These are phyloP conservation scores for Chrysophaeum taylorii DNA, from an alignment of 352 stramenopile species.

Conservation along the genomic window DNA sequence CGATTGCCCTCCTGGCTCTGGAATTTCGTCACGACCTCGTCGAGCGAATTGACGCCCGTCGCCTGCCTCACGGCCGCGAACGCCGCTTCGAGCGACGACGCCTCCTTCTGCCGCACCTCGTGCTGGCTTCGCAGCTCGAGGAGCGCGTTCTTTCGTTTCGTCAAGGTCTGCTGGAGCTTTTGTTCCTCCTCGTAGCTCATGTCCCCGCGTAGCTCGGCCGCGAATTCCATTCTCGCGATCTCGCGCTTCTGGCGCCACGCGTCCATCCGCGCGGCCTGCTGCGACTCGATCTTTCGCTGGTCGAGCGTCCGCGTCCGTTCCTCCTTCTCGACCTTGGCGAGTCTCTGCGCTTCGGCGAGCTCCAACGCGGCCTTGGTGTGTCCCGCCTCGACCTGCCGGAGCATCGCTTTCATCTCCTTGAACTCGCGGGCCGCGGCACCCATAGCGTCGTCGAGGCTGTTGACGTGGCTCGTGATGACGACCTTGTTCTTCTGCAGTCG, in stretches of 20 bases:
- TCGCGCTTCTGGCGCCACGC: conserved; percentile 40
- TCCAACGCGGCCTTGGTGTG: conserved; percentile 37
- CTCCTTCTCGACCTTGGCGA: conserved; percentile 27
- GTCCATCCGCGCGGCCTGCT: conserved; percentile 42
- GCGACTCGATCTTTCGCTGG: conserved; percentile 30
- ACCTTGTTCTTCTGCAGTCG: conserved; percentile 46
- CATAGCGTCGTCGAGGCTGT: conserved; percentile 42
- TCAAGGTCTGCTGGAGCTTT: conserved; percentile 18
- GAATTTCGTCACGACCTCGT: conserved; percentile 52
- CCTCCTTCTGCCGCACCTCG: conserved; percentile 28
- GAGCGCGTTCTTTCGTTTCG: conserved; percentile 18
- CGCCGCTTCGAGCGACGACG: conserved; percentile 37
- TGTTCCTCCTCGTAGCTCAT: conserved; percentile 33
- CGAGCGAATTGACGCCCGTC: conserved; percentile 46
- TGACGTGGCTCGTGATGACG: conserved; percentile 41
- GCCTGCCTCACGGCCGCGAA: conserved; percentile 42
- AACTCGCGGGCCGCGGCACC: conserved; percentile 36
- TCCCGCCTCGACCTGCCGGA: conserved; percentile 41
- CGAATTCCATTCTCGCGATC: conserved; percentile 25
- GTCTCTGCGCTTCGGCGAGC: conserved; percentile 33
- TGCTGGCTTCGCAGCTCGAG: conserved; percentile 12
- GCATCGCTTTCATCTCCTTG: conserved; percentile 38
- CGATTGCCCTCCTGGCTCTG: conserved; percentile 34
- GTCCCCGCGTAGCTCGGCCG: conserved; percentile 29
- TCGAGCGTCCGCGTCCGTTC: conserved; percentile 30